Evolutionary conservation across 441 rosid species (phyloP).

Genomic region (Breynia disticha): DNA sequence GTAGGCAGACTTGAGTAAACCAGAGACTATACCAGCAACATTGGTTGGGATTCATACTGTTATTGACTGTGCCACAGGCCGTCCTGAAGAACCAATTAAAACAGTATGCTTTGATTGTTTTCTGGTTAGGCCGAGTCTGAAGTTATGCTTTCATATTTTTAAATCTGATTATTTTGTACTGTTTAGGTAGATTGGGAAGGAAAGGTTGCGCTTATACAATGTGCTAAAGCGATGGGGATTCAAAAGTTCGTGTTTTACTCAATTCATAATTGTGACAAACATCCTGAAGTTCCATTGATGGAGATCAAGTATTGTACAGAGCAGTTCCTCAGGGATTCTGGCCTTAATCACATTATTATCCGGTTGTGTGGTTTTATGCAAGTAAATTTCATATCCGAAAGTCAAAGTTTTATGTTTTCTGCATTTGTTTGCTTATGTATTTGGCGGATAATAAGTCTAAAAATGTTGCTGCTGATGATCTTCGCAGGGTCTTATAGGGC

Average conservation of each 20-base stretch:
- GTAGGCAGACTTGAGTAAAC: slow-evolving; percentile 94
- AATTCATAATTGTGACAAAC: slow-evolving; percentile 93
- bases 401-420: too few species aligned
- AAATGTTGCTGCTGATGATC: slow-evolving; percentile 11
- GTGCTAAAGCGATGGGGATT: slow-evolving; percentile 94
- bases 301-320: slow-evolving; percentile 93
- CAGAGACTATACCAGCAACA: slow-evolving; percentile 84
- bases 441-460: background rate
- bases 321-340: slow-evolving; percentile 77
- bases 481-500: slow-evolving; percentile 80
- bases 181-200: slow-evolving; percentile 99
- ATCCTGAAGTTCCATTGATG: slow-evolving; percentile 93
- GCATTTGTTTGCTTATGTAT: background rate
- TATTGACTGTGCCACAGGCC: slow-evolving; percentile 90
- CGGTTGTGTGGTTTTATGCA: slow-evolving; percentile 94
- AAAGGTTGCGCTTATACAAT: slow-evolving; percentile 91
- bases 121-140: background rate
- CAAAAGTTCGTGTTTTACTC: slow-evolving; percentile 81
- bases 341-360: slow-evolving; percentile 52
- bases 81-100: slow-evolving; percentile 94
- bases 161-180: slow-evolving; percentile 19
- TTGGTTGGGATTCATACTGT: slow-evolving; percentile 83
- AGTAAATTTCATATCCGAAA: slow-evolving; percentile 25
- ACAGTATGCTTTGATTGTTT: slow-evolving; percentile 28
- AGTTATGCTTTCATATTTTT: too few species aligned